Base-by-base conservation (phyloP, 179 eudicot genomes). In the Beta macrorhiza region DNA sequence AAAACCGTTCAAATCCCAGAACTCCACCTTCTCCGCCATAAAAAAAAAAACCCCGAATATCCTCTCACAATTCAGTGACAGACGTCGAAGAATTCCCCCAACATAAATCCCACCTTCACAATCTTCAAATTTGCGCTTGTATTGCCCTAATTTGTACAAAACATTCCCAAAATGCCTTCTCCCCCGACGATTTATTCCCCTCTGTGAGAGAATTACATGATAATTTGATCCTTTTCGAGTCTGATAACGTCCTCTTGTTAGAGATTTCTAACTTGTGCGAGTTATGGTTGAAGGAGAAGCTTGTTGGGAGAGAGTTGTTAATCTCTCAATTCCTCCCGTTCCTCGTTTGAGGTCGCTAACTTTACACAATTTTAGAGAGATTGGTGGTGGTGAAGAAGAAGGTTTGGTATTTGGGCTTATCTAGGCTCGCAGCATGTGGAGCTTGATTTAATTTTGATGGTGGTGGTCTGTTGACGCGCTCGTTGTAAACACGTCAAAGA, bases 231-330 rank as follows among this genome's bases (percentile, higher is more conserved):
- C 81, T 91, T 32, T 93, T 96, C 25, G 98, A 94, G 84, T 83
- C 86, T 3, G 96, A 96, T 75, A 74, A 89, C 11, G 80, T 45
- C n/a, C 76, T 93, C 76, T 75, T 91, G 63, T 82, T 87, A 19
- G 99, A 94, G 83, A 87, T 94, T 4, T 84, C 97, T 51, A 86
- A 20, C 73, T 84, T 96, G 77, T 96, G 98, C 78, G 98, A 96
- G 73, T 89, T 88, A 71, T 96, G 98, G 98, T 96, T 98, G 98
- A 92, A 94, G 78, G 87, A 75, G 73, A 93, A 82, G 82, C 86
- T 94, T 45, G 77, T 61, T 5, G 97, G 93, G 52, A 91, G 90
- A 70, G 98, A 93, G 79, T 74, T 86, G 75, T 75, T 96, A n/a
- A 93, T 96, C 59, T 89, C 97, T 20, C 97, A 91, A 29, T 90